Evolutionary conservation across 805 yeast species (phyloP).

Genomic region (Soucietia sequanensis): DNA sequence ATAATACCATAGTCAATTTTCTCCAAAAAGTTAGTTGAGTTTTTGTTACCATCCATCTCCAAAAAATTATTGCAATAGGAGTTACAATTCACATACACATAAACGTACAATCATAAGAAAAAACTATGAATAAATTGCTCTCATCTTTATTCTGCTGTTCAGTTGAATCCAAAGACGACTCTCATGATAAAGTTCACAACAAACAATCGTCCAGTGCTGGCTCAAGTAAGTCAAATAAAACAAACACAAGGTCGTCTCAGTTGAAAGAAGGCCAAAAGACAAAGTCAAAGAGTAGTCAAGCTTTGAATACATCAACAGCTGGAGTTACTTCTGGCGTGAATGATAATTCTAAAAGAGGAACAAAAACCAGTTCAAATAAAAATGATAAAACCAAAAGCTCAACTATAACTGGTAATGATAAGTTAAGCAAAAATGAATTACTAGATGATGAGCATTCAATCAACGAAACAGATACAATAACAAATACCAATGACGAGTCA

Average conservation of each 20-base stretch:
- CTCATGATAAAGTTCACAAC: slow-evolving; percentile 3
- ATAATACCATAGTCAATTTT: too few relatives aligned
- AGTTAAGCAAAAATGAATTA: slow-evolving; percentile 20
- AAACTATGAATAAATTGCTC: slow-evolving; percentile 27
- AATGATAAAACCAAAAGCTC: not conserved
- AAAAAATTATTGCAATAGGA: too few relatives aligned
- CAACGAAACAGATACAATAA: slow-evolving; percentile 42
- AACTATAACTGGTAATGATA: too few relatives aligned
- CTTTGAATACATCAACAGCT: not conserved
- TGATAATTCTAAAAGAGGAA: not conserved
- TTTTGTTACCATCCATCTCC: too few relatives aligned
- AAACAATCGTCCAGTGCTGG: not conserved
- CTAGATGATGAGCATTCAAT: slow-evolving; percentile 38
- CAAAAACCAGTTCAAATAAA: slow-evolving; percentile 1
- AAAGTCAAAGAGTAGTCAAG: too few relatives aligned
- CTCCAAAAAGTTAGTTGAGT: too few relatives aligned
- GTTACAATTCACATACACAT: not conserved
- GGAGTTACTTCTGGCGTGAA: not conserved
- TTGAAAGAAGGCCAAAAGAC: too few relatives aligned
- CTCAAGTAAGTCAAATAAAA: slow-evolving; percentile 1
- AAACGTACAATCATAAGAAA: not conserved
- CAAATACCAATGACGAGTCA: slow-evolving; percentile 33
- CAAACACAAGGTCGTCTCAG: not conserved
- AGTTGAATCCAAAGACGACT: slow-evolving; percentile 21
- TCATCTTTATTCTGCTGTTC: slow-evolving; percentile 40